Percentiles rank a stretch among this genome's conserved stretches.
These are phyloP conservation scores for Globisporangium splendens DNA, from an alignment of 352 stramenopile genomes.

Conservation along the genomic window DNA sequence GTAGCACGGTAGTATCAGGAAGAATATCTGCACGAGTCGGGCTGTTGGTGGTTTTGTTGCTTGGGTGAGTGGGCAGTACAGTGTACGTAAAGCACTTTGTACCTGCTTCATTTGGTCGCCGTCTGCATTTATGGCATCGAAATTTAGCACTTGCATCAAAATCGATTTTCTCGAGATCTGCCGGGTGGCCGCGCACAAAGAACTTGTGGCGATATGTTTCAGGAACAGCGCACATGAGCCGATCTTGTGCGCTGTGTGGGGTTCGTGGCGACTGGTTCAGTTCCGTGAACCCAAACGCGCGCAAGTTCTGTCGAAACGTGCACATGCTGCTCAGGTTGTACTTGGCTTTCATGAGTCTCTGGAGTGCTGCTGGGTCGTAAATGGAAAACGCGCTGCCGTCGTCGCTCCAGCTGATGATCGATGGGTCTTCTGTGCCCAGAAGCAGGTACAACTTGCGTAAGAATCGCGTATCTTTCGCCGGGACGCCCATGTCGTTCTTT, in stretches of 20 bases:
- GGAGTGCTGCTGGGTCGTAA: neutral
- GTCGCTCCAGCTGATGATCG: constrained; percentile 2
- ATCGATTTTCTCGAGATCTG: constrained; percentile 7
- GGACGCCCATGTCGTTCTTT: neutral
- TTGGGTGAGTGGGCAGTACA: neutral
- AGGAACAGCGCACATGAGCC: neutral
- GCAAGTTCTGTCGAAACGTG: constrained; percentile 5
- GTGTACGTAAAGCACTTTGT: constrained; percentile 7
- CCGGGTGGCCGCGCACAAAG: constrained; percentile 4
- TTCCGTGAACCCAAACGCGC: neutral
- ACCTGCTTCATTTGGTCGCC: constrained; percentile 8
- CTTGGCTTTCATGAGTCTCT: neutral
- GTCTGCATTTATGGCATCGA: constrained; percentile 10
- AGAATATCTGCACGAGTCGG: neutral
- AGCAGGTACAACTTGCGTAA: constrained; percentile 4
- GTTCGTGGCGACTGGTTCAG: neutral
- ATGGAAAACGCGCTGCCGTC: neutral
- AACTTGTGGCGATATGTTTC: constrained; percentile 12
- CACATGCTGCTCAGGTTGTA: constrained; percentile 6
- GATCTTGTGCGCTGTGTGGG: neutral
- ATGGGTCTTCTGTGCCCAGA: neutral
- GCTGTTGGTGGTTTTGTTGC: neutral
- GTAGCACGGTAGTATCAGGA: too few species aligned
- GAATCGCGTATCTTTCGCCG: neutral
- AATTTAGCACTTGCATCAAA: constrained; percentile 12